Base-by-base conservation (phyloP, 805 yeast genomes). In the Jamesozyma gamospora region DNA sequence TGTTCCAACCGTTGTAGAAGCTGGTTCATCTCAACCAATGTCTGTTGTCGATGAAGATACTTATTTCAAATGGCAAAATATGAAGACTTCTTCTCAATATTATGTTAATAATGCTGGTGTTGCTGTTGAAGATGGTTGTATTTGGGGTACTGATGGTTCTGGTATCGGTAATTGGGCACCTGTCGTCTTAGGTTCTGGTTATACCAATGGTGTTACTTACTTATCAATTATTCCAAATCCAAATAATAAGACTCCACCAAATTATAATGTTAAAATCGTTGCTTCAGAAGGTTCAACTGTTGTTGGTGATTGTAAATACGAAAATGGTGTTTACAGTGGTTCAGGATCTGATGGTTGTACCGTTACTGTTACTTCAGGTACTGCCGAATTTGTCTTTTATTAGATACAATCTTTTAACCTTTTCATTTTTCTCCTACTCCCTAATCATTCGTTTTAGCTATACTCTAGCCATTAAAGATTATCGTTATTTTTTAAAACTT, bases 151-250 rank as follows among this genome's bases (percentile, higher is more conserved):
- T 41, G 55, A 70, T 8, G 86, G 87, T 47, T 72, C 88, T 34
- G 83, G 82, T 59, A 65, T 83, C 51, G 98, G 98, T 71, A 90
- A 90, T 84, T 90, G 96, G 96, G 95, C 97, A 49, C 97, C 97
- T 56, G 72, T 90, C 51, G 84, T 81, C 69, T 73, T 92, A 56
- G 98, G 98, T 65, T 90, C 96, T 41, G 96, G 97, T 59, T 72
- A 73, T 69, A 71, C 84, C 47, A 48, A 51, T 38, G 83, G 84
- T 48, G 70, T 77, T 54, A 70, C 95, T 43, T 88, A 86, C 76
- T 68, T 90, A 56, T 85, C 96, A 12, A 70, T 90, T 66, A 86
- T 87, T 67, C 96, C 96, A 66, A 90, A 90, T 71, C 95, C 96
- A 59, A 87, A 88, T 79, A 85, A 85, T 74, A 50, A 58, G 26